These are phyloP conservation scores for Ceratocystiopsis sp. DNA, from an alignment of 2,329 filamentous ascomycete genomes.

Conservation along the genomic window DNA sequence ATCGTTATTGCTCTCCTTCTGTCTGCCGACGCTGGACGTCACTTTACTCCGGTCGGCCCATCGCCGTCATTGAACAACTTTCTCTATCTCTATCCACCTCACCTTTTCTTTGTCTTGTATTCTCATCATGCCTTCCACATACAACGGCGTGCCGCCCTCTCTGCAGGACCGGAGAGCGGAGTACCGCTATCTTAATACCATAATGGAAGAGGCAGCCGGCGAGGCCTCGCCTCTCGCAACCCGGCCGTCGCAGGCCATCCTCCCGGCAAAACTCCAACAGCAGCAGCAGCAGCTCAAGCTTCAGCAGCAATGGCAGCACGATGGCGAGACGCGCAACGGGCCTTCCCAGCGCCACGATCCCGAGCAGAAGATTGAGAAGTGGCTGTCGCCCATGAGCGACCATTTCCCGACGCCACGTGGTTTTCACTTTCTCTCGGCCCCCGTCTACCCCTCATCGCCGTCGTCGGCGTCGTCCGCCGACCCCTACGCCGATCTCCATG, in stretches of 20 bases:
- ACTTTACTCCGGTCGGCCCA: background rate
- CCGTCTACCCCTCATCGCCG: constrained; percentile 43
- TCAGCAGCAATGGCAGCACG: constrained; percentile 2
- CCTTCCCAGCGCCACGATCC: constrained; percentile 15
- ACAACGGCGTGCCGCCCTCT: constrained; percentile 22
- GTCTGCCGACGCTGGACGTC: constrained; percentile 17
- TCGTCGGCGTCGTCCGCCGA: constrained; percentile 35
- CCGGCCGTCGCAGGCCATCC: background rate
- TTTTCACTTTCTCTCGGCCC: constrained; percentile 45
- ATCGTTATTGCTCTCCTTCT: constrained; percentile 14
- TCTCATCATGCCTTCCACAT: constrained; percentile 26
- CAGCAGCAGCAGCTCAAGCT: background rate
- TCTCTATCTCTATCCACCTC: background rate
- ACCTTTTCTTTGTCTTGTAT: constrained; percentile 5
- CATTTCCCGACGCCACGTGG: constrained; percentile 60
- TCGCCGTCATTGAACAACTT: too few relatives aligned
- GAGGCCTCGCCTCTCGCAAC: constrained; percentile 5
- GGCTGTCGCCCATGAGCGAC: constrained; percentile 41
- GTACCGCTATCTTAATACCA: constrained; percentile 40
- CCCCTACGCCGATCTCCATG: constrained; percentile 28
- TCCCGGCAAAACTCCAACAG: constrained; percentile 1
- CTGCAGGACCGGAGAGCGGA: constrained; percentile 38
- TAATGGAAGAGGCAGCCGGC: constrained; percentile 32
- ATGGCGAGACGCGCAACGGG: constrained; percentile 8
- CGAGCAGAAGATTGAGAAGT: constrained; percentile 35